Conservation (phyloP, 768 basidiomycete species). For the Clavulina sp. region DNA sequence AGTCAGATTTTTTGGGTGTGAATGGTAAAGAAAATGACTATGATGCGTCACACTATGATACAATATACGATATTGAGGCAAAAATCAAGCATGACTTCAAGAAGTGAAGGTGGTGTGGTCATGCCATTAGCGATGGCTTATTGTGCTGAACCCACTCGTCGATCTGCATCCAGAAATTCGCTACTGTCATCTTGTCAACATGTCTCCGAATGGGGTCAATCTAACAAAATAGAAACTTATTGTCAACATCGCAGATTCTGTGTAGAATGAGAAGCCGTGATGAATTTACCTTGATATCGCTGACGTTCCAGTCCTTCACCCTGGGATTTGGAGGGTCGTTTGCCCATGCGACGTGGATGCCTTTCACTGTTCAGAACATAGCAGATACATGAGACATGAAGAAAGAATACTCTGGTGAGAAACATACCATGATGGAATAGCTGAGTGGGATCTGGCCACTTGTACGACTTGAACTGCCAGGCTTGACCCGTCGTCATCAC, state of each 20-base stretch:
- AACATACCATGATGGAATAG: constrained; percentile 82
- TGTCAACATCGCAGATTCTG: not conserved
- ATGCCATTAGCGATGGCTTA: constrained; percentile 53
- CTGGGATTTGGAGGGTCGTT: constrained; percentile 79
- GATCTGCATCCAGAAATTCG: constrained; percentile 87
- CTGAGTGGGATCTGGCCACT: constrained; percentile 85
- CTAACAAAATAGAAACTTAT: constrained; percentile 23
- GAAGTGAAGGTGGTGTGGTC: not conserved
- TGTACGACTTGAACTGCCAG: constrained; percentile 96
- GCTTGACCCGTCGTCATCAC: constrained; percentile 97
- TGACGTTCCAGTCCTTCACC: constrained; percentile 95
- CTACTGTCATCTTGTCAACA: constrained; percentile 85
- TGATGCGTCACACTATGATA: no score
- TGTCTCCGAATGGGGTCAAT: constrained; percentile 83
- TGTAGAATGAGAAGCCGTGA: not conserved
- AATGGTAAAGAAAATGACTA: no score
- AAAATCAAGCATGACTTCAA: no score
- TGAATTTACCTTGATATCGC: constrained; percentile 59
- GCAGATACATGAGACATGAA: not conserved
- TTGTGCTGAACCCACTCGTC: constrained; percentile 71
- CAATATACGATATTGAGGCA: no score
- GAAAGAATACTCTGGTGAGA: not conserved
- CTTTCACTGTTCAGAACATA: constrained; percentile 49
- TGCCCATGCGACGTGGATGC: constrained; percentile 86
- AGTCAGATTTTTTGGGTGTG: no score